A percentile compares a stretch with the other conserved stretches of the same genome.
These are phyloP conservation scores for Ceratocystis alfenasii DNA, from an alignment of 2,329 filamentous ascomycete species.

Conservation along the genomic window DNA sequence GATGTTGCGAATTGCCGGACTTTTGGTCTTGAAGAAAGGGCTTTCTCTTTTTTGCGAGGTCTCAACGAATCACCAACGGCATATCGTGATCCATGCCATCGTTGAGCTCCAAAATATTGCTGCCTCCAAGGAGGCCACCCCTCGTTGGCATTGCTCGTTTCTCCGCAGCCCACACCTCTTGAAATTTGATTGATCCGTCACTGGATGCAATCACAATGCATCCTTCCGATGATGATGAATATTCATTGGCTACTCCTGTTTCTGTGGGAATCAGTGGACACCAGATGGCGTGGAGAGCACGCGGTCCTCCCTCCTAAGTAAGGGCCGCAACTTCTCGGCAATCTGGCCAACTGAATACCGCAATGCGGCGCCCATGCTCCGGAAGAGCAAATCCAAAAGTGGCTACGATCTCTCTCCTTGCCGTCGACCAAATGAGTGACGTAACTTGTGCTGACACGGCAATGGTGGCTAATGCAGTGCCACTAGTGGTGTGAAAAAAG, in stretches of 20 bases:
- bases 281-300: constrained; percentile 76
- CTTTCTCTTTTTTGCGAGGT: background rate
- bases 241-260: constrained; percentile 25
- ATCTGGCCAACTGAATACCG: constrained; percentile 87
- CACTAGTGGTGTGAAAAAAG: constrained; percentile 81
- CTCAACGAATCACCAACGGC: background rate
- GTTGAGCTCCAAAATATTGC: constrained; percentile 70
- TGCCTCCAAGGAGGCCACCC: constrained; percentile 6
- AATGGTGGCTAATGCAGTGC: constrained; percentile 76
- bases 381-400: constrained; percentile 91
- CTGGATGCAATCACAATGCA: constrained; percentile 87
- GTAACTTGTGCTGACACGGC: constrained; percentile 90
- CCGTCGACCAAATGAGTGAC: constrained; percentile 78
- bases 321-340: constrained; percentile 77
- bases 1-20: background rate
- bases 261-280: constrained; percentile 49
- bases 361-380: constrained; percentile 78
- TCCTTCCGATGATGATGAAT: constrained; percentile 28
- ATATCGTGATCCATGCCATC: constrained; percentile 64
- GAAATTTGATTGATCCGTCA: constrained; percentile 86
- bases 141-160: constrained; percentile 48
- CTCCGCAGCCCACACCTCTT: constrained; percentile 64
- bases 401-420: constrained; percentile 73
- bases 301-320: constrained; percentile 66
- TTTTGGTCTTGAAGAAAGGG: background rate